Evolutionary conservation across 2,329 filamentous ascomycete species (phyloP).

Genomic region (Hypoxylon sp.): DNA sequence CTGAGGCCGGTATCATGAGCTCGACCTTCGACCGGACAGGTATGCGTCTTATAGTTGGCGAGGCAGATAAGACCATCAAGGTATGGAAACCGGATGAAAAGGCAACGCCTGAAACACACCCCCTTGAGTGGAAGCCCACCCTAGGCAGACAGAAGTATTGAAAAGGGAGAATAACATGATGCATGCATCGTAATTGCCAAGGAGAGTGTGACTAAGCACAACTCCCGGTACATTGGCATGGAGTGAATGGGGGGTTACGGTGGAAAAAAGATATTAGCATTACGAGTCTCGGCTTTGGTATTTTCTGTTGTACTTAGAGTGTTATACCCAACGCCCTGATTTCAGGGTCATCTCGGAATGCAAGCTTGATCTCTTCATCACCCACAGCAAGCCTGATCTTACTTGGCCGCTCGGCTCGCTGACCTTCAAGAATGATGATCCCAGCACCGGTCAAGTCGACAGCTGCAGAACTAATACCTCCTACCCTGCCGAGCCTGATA

Average conservation of each 20-base stretch:
- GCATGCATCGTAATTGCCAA: background rate
- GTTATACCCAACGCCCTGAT: constrained; percentile 81
- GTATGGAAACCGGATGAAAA: constrained; percentile 95
- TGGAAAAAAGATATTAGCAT: constrained; percentile 28
- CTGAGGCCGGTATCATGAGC: constrained; percentile 94
- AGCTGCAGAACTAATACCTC: constrained; percentile 74
- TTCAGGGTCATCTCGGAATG: constrained; percentile 88
- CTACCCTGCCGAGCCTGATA: constrained; percentile 41
- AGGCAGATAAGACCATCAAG: constrained; percentile 99
- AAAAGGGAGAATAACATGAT: background rate
- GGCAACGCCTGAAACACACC: constrained; percentile 91
- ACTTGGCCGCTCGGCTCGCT: constrained; percentile 85
- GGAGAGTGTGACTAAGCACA: background rate
- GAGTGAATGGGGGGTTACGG: background rate
- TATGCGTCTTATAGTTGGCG: constrained; percentile 88
- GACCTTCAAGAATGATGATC: constrained; percentile 84
- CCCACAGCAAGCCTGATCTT: constrained; percentile 88
- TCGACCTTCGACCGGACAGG: constrained; percentile 93
- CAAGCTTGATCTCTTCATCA: constrained; percentile 90
- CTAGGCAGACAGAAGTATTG: constrained; percentile 82
- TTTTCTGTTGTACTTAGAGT: constrained; percentile 47
- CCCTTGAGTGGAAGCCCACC: constrained; percentile 90
- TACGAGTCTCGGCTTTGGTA: constrained; percentile 8
- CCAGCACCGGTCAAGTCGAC: constrained; percentile 89
- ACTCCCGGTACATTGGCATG: background rate